A percentile compares a stretch with the other conserved stretches of the same genome.
Conservation (phyloP, 2,329 filamentous ascomycete species). For the Alternaria incomplexa region DNA sequence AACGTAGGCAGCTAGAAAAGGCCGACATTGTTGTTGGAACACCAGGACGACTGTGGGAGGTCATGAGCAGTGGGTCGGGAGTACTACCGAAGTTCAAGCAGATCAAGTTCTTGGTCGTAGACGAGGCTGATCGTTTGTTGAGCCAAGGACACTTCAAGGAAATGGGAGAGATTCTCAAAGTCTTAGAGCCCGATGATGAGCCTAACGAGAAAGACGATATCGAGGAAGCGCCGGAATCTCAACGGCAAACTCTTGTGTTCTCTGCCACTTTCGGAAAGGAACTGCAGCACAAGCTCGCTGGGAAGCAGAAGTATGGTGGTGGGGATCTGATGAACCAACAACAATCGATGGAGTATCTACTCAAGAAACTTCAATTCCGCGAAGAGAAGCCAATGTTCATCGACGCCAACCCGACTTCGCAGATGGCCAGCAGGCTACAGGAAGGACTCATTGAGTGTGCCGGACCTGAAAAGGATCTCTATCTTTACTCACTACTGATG, state of each 20-base stretch:
- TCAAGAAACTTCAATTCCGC: slow-evolving; percentile 87
- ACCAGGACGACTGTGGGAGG: slow-evolving; percentile 92
- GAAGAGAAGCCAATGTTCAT: slow-evolving; percentile 86
- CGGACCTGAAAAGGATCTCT: slow-evolving; percentile 95
- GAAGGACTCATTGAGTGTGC: slow-evolving; percentile 93
- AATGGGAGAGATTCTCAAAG: slow-evolving; percentile 82
- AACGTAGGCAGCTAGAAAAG: slow-evolving; percentile 80
- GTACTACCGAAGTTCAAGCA: slow-evolving; percentile 73
- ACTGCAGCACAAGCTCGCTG: slow-evolving; percentile 86
- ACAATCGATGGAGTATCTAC: slow-evolving; percentile 89
- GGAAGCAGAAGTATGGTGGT: slow-evolving; percentile 61
- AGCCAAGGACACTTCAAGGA: slow-evolving; percentile 97
- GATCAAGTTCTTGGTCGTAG: slow-evolving; percentile 84
- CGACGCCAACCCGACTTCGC: slow-evolving; percentile 85
- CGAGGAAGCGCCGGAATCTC: slow-evolving; percentile 31
- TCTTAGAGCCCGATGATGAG: slow-evolving; percentile 71
- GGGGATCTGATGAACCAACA: slow-evolving; percentile 70
- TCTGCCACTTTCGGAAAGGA: slow-evolving; percentile 94
- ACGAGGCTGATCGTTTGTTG: slow-evolving; percentile 91
- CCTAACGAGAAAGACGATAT: slow-evolving; percentile 50
- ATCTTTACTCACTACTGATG: slow-evolving; percentile 85
- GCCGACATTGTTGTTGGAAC: slow-evolving; percentile 95
- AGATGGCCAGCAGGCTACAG: slow-evolving; percentile 84
- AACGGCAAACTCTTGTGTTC: slow-evolving; percentile 90
- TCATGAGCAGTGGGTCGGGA: slow-evolving; percentile 76